A percentile compares a stretch with the other conserved stretches of the same genome.
phyloP scores from a whole-genome alignment of 2,329 filamentous ascomycete species.

The Beauveria caledonica region DNA sequence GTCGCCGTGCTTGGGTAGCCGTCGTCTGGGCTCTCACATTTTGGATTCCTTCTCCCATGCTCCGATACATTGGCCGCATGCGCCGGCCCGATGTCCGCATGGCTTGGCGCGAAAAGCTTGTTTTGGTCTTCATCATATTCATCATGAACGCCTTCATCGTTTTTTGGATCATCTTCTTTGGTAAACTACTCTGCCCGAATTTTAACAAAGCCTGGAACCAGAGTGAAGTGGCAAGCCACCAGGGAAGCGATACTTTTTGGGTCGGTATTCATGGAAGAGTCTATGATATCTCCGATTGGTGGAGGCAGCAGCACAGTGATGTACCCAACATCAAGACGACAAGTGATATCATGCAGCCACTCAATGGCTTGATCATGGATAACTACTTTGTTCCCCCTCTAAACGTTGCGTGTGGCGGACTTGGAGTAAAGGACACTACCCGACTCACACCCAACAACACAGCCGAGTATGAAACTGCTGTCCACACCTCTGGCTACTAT shows the following conservation, averaged over 20 bases:
- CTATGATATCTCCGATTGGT: conserved; percentile 89
- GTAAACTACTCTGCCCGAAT: conserved; percentile 79
- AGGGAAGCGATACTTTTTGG: conserved; percentile 69
- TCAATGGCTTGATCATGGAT: conserved; percentile 72
- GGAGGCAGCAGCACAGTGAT: conserved; percentile 77
- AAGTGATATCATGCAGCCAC: conserved; percentile 60
- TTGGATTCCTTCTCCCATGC: conserved; percentile 83
- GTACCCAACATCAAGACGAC: conserved; percentile 48
- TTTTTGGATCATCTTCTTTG: conserved; percentile 89
- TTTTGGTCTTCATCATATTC: conserved; percentile 71
- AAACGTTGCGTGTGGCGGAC: conserved; percentile 60
- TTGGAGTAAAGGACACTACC: conserved; percentile 54
- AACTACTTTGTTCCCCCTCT: conserved; percentile 81
- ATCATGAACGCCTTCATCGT: conserved; percentile 73
- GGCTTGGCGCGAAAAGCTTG: conserved; percentile 94
- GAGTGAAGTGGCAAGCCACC: conserved; percentile 61
- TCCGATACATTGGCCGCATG: conserved; percentile 84
- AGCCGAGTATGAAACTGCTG: conserved; percentile 41
- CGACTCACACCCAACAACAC: conserved; percentile 59
- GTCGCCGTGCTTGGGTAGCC: conserved; percentile 69
- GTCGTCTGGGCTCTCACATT: conserved; percentile 84
- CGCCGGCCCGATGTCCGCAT: conserved; percentile 93
- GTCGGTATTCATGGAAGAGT: conserved; percentile 83
- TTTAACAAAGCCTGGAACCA: conserved; percentile 80
- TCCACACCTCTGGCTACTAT: conserved; percentile 62